Percentiles rank a stretch among this genome's conserved stretches.
These are phyloP conservation scores for Malus sieversii DNA, from an alignment of 306 rosid species.

Conservation along the genomic window DNA sequence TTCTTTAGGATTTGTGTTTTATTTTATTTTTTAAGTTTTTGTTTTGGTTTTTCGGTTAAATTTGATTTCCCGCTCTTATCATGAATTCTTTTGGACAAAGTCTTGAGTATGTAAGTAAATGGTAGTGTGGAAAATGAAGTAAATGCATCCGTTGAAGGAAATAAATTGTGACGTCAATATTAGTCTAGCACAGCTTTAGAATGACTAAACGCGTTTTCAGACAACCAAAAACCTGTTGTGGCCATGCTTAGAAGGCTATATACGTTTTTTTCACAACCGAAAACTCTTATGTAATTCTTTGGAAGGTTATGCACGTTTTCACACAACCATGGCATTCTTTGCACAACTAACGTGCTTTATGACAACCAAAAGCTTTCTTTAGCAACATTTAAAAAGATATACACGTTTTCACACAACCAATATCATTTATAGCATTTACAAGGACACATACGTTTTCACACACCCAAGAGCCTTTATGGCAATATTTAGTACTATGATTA, in stretches of 20 bases:
- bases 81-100: background rate
- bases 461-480: too few relatives aligned
- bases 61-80: background rate
- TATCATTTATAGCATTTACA: background rate
- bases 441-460: background rate
- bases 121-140: background rate
- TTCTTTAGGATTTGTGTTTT: background rate
- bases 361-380: background rate
- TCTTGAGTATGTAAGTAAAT: background rate
- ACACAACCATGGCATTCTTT: background rate
- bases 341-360: too few relatives aligned
- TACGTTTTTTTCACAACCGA: background rate
- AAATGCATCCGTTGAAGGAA: background rate
- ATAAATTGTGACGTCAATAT: background rate
- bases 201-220: fast-evolving
- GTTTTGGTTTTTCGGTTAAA: background rate
- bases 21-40: background rate
- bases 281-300: background rate
- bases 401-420: too few relatives aligned
- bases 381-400: background rate
- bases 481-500: background rate
- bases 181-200: background rate
- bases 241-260: background rate
- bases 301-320: background rate
- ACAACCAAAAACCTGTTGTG: too few relatives aligned